Evolutionary conservation across 805 yeast species (phyloP).

Genomic region (Nakazawaea sp.): DNA sequence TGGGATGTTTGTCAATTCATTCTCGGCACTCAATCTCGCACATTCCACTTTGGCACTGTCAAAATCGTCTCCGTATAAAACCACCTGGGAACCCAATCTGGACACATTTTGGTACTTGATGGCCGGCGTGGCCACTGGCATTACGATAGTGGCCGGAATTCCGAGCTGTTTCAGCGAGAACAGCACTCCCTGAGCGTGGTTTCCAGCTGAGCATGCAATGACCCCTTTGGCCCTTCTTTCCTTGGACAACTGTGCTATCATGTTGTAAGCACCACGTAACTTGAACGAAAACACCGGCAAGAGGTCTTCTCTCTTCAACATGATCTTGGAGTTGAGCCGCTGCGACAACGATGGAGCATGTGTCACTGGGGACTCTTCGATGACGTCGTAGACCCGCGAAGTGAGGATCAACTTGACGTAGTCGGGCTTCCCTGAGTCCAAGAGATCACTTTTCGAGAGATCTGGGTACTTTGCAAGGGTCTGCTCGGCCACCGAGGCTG

Average conservation of each 20-base stretch:
- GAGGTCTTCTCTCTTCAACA: slow-evolving; percentile 85
- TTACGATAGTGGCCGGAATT: slow-evolving; percentile 93
- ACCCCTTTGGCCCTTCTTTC: slow-evolving; percentile 74
- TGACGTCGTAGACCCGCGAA: slow-evolving; percentile 90
- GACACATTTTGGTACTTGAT: slow-evolving; percentile 90
- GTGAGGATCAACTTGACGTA: slow-evolving; percentile 86
- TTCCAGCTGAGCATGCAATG: slow-evolving; percentile 97
- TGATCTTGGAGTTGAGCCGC: slow-evolving; percentile 67
- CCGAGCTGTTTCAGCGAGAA: slow-evolving; percentile 78
- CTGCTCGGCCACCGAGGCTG: slow-evolving; percentile 1
- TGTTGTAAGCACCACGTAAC: slow-evolving; percentile 94
- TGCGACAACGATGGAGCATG: slow-evolving; percentile 70
- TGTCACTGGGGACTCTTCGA: slow-evolving; percentile 82
- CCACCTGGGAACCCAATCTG: slow-evolving; percentile 90
- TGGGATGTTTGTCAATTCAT: slow-evolving; percentile 86
- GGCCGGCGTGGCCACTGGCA: slow-evolving; percentile 97
- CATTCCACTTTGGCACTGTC: slow-evolving; percentile 95
- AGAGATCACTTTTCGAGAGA: slow-evolving; percentile 41
- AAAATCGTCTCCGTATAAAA: slow-evolving; percentile 87
- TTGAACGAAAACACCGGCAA: slow-evolving; percentile 95
- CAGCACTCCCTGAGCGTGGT: slow-evolving; percentile 99
- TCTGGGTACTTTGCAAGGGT: slow-evolving; percentile 33
- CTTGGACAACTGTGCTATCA: slow-evolving; percentile 82
- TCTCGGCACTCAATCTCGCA: slow-evolving; percentile 54
- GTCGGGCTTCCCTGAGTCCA: slow-evolving; percentile 73